Evolutionary conservation across 139 green algal genomes (phyloP).

Genomic region (Chlorella sorokiniana): DNA sequence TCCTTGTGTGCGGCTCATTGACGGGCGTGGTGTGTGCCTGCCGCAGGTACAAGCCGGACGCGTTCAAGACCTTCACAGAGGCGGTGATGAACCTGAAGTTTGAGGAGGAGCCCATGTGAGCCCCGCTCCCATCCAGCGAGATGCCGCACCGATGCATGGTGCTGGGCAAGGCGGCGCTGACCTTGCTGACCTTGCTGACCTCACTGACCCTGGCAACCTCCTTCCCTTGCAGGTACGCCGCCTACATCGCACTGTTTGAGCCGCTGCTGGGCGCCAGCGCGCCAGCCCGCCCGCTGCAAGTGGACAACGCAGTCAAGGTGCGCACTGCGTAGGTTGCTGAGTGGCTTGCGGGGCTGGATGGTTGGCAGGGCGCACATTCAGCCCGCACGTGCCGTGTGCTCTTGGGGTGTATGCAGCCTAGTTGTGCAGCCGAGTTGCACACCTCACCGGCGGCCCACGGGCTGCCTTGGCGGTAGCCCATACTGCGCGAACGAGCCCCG

Average conservation of each 20-base stretch:
- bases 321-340: background rate
- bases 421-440: no score
- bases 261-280: slow-evolving; percentile 58
- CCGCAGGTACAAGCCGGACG: slow-evolving; percentile 79
- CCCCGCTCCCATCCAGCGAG: background rate
- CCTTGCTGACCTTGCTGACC: background rate
- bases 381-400: no score
- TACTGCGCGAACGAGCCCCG: no score
- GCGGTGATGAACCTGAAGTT: slow-evolving; percentile 95
- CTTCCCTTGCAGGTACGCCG: slow-evolving; percentile 60
- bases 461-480: no score
- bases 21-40: background rate
- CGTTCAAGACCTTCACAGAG: slow-evolving; percentile 91
- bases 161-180: background rate
- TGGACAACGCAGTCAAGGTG: slow-evolving; percentile 49
- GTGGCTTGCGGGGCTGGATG: background rate
- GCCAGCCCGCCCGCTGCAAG: slow-evolving; percentile 24
- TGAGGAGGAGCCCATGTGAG: slow-evolving; percentile 89
- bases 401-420: no score
- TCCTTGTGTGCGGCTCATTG: no score
- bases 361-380: no score
- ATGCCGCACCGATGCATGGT: no score
- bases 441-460: no score
- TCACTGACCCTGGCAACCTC: background rate
- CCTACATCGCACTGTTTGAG: slow-evolving; percentile 89